These are phyloP conservation scores for Hypoxylon sp. DNA, from an alignment of 2,329 filamentous ascomycete species.

Conservation along the genomic window DNA sequence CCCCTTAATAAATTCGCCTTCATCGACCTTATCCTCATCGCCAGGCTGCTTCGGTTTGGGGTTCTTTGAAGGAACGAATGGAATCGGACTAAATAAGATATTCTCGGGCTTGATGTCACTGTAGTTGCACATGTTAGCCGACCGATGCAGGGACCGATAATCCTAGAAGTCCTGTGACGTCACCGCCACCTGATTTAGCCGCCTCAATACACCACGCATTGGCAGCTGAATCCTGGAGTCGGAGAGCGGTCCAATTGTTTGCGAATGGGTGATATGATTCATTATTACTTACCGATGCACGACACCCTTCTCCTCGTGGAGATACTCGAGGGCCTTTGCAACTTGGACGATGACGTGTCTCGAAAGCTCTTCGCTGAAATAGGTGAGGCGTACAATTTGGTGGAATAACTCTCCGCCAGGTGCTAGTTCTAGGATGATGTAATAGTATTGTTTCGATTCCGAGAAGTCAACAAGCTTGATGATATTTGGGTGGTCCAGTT, in stretches of 20 bases:
- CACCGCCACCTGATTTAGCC: constrained; percentile 36
- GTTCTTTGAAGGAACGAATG: constrained; percentile 81
- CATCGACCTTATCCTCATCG: constrained; percentile 97
- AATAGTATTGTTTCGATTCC: constrained; percentile 95
- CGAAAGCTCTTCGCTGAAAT: constrained; percentile 96
- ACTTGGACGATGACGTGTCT: constrained; percentile 96
- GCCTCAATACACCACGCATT: constrained; percentile 42
- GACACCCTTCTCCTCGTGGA: constrained; percentile 94
- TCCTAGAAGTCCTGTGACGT: constrained; percentile 26
- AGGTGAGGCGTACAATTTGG: constrained; percentile 96
- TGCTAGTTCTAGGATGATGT: constrained; percentile 94
- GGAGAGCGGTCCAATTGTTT: constrained; percentile 3
- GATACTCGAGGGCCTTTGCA: constrained; percentile 90
- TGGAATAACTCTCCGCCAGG: constrained; percentile 98
- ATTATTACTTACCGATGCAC: constrained; percentile 86
- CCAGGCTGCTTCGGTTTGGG: constrained; percentile 86
- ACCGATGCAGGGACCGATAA: constrained; percentile 14
- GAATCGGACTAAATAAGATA: constrained; percentile 89
- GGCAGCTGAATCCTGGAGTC: constrained; percentile 7
- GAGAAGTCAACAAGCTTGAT: constrained; percentile 93
- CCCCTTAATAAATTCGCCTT: constrained; percentile 90
- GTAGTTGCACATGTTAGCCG: constrained; percentile 40
- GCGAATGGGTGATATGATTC: constrained; percentile 13
- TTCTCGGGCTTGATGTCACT: constrained; percentile 99
- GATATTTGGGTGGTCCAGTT: constrained; percentile 95